Base-by-base conservation (phyloP, 2,329 filamentous ascomycete genomes). In the Diplodia intermedia region DNA sequence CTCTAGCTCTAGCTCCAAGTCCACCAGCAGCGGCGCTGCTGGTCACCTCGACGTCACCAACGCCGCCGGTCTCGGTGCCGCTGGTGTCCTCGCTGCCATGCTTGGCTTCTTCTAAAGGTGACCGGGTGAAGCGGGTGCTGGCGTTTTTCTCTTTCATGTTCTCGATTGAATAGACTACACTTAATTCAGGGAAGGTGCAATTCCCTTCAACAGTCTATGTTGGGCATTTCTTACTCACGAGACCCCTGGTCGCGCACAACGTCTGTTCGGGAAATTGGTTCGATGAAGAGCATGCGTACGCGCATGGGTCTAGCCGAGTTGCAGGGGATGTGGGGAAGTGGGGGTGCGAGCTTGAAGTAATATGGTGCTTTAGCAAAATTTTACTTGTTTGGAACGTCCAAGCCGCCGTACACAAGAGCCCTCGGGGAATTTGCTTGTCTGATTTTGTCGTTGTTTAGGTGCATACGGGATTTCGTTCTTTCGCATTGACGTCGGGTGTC, bases 31-130 rank as follows among this genome's bases (percentile, higher is more conserved):
- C 65, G 75, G 76, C 66, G 79, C 79, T 71, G 82, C 82, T 66
- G 75, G 74, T 67, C 72, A 76, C 49, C 70, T 83, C 40, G 79
- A 80, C 71, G 77, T 83, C 43, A 77, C 79, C 65, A 63, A 70
- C 43, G 72, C 71, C 68, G 78, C 79, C 67, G 79, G 79, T 70
- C 79, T 82, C 66, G 80, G 80, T 71, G 72, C 84, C 60, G 78
- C 81, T 66, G 82, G 82, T 75, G 77, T 84, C 69, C 75, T 82
- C 63, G 82, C 82, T 68, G 81, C 82, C 73, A 76, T 84, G 72
- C 79, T 84, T 70, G 79, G 79, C 70, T 73, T 81, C 71, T 76
- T 84, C 69, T 84, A 80, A 81, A 77, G 69, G 70, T 73, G 69
- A 73, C 70, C 72, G 68, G 26, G 36, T 49, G 36, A 38, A 56